A percentile compares a stretch with the other conserved stretches of the same genome.
Evolutionary conservation across 208 protist genomes (phyloP).

Genomic region (Leishmania mexicana): DNA sequence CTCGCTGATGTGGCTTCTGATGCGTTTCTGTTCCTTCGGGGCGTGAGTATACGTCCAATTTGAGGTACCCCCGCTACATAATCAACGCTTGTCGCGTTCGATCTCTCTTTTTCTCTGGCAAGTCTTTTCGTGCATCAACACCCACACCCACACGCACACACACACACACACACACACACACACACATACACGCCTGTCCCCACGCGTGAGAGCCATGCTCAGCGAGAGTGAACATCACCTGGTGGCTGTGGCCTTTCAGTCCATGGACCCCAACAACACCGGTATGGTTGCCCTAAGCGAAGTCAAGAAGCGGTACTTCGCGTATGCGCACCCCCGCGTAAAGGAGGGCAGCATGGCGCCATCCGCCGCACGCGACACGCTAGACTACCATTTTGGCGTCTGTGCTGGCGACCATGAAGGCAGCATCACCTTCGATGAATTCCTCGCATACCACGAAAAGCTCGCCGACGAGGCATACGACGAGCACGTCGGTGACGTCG

Average conservation of each 20-base stretch:
- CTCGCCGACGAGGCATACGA: constrained; percentile 70
- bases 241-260: constrained; percentile 56
- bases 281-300: constrained; percentile 55
- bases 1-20: background rate
- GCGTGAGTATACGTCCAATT: background rate
- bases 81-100: background rate
- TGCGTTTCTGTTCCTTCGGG: background rate
- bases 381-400: constrained; percentile 59
- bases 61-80: background rate
- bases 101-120: background rate
- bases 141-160: background rate
- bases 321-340: constrained; percentile 74
- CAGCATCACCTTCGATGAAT: constrained; percentile 80
- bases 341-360: constrained; percentile 75
- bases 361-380: constrained; percentile 55
- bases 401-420: constrained; percentile 54
- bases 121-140: background rate
- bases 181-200: background rate
- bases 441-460: constrained; percentile 79
- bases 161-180: background rate
- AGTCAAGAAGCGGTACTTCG: constrained; percentile 60
- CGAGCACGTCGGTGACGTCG: constrained; percentile 53
- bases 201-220: constrained; percentile 13
- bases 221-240: constrained; percentile 32
- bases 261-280: constrained; percentile 48